Evolutionary conservation across 169 alveolate genomes (phyloP).

Genomic region (Cryptosporidium andersoni): DNA sequence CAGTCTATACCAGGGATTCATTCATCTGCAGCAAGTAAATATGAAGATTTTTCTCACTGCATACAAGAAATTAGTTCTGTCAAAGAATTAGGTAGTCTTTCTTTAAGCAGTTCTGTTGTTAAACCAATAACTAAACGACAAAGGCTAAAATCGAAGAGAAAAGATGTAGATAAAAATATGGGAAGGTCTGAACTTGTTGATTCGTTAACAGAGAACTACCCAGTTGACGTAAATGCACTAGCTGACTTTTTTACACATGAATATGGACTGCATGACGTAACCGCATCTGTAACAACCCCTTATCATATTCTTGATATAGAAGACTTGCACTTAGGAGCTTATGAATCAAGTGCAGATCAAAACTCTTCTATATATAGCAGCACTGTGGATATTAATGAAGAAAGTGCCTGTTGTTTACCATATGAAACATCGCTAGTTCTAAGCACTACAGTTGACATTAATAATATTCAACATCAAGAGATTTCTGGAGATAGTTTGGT

Average conservation of each 20-base stretch:
- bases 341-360: conserved; percentile 11
- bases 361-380: conserved; percentile 1
- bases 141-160: conserved; percentile 30
- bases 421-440: conserved; percentile 37
- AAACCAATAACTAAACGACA: conserved; percentile 38
- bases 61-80: too few relatives aligned
- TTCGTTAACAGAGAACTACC: too few relatives aligned
- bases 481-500: conserved; percentile 6
- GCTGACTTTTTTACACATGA: too few relatives aligned
- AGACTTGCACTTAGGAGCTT: conserved; percentile 12
- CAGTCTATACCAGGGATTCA: neutral
- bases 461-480: neutral
- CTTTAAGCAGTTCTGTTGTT: neutral
- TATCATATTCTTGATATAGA: conserved; percentile 47
- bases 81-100: too few relatives aligned
- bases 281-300: conserved; percentile 32
- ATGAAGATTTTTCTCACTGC: too few relatives aligned
- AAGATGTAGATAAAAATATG: neutral
- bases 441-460: conserved; percentile 20
- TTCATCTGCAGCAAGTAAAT: too few relatives aligned
- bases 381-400: conserved; percentile 6
- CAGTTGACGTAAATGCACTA: too few relatives aligned
- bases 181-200: neutral
- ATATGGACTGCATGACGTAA: neutral
- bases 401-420: conserved; percentile 3